Base-by-base conservation (phyloP, 139 green algal genomes). In the Micractinium sp. region DNA sequence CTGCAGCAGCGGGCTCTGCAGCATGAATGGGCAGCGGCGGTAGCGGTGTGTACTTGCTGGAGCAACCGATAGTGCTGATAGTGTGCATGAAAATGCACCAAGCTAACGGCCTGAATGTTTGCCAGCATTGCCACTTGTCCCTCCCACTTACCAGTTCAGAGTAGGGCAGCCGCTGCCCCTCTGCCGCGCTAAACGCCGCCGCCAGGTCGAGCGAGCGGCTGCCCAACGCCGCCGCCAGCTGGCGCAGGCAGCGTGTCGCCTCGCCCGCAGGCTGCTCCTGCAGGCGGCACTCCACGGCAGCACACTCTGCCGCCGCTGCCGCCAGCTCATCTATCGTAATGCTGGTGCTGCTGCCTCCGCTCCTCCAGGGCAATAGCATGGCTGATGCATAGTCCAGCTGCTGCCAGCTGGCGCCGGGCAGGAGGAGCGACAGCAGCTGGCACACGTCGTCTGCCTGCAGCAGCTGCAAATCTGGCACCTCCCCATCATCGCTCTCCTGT, bases 121-220 rank as follows among this genome's bases (percentile, higher is more conserved):
- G 7, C n/a, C 27, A 39, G 23, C 27, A 1, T 23, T 4, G 22
- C 29, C 23, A 22, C 20, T 27, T 31, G 20, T 20, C 22, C 76
- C 0, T 33, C 76, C 4, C 18, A 7, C 83, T 63, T 66, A 87
- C 83, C 83, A 87, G 38, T 14, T 87, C 38, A 15, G 25, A 4
- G 13, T 81, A 5, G 0, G 29, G 9, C 38, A 87, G 29, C 18
- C 53, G 83, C 83, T 87, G 38, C 29, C 73, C 29, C 1, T 79
- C 83, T 33, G 67, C 83, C 19, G 67, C 38, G 1, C 20, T 67
- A 69, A 87, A 87, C 2, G 83, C 83, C 7, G 83, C 83, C 22
- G 83, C 39, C 83, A 87, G 1, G 16, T 87, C 83, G 36, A 87
- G 63, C 4, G 83, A 79, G 66, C 83, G 83, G 83, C 83, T 87